Conservation (phyloP, 495 filamentous ascomycete genomes). For the Chaetomium tenue region DNA sequence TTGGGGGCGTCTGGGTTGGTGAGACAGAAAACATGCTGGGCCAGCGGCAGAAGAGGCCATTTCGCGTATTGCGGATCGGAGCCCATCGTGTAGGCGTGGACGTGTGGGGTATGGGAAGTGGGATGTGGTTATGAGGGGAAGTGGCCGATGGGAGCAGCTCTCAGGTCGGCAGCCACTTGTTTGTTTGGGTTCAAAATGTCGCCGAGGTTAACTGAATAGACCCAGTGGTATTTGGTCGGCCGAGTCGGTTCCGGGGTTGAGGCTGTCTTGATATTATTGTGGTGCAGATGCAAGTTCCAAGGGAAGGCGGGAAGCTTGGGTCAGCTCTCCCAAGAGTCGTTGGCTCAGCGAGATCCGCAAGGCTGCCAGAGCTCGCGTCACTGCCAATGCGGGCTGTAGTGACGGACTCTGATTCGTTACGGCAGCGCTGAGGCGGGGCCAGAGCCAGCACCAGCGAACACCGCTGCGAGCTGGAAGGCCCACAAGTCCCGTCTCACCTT, state of each 20-base stretch:
- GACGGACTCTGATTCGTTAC: conserved; percentile 7
- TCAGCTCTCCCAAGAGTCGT: conserved; percentile 13
- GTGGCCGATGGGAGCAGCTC: background rate
- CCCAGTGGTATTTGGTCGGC: background rate
- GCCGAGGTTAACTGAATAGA: background rate
- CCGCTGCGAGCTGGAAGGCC: background rate
- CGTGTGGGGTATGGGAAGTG: conserved; percentile 4
- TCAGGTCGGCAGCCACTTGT: background rate
- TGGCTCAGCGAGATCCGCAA: conserved; percentile 27
- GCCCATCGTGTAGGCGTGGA: conserved; percentile 61
- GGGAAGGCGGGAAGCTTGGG: conserved; percentile 21
- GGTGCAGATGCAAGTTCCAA: conserved; percentile 15
- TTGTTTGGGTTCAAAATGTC: background rate
- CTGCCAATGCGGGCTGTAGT: background rate
- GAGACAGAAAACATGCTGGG: conserved; percentile 96
- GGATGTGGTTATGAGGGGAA: background rate
- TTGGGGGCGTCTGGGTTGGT: conserved; percentile 78
- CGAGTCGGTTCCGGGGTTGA: background rate
- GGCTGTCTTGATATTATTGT: background rate
- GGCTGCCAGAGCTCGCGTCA: conserved; percentile 35
- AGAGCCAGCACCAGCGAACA: no score
- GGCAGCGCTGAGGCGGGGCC: conserved; percentile 1
- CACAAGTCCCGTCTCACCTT: background rate
- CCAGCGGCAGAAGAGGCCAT: conserved; percentile 85
- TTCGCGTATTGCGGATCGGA: conserved; percentile 95